These are phyloP conservation scores for Dorcoceras hygrometricum DNA, from an alignment of 257 asterid species.

Conservation along the genomic window DNA sequence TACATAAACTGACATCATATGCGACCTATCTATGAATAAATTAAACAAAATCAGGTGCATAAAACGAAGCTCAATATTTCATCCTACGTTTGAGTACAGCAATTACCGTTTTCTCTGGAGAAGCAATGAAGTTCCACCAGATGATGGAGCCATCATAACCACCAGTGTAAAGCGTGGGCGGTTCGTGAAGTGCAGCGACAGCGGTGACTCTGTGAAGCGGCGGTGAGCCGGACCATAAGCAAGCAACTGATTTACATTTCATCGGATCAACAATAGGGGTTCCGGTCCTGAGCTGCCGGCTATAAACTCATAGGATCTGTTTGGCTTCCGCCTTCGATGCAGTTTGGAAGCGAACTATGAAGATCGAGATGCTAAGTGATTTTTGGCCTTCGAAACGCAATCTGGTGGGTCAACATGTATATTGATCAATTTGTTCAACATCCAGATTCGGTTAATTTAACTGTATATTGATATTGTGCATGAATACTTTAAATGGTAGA, in stretches of 20 bases:
- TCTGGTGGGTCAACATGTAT: too few relatives aligned
- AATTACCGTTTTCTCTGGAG: constrained; percentile 37
- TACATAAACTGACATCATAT: constrained; percentile 12
- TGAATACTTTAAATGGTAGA: background rate
- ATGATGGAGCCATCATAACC: constrained; percentile 98
- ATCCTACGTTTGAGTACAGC: constrained; percentile 1
- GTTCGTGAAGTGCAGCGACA: constrained; percentile 60
- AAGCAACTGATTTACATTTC: constrained; percentile 94
- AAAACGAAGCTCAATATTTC: constrained; percentile 9
- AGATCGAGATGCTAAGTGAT: too few relatives aligned
- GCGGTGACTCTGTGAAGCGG: constrained; percentile 86
- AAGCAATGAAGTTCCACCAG: constrained; percentile 77
- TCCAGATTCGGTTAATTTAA: background rate
- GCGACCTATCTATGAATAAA: constrained; percentile 17
- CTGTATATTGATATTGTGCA: too few relatives aligned
- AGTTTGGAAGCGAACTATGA: background rate
- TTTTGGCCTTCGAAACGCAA: too few relatives aligned
- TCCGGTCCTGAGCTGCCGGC: constrained; percentile 33
- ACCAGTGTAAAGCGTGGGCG: constrained; percentile 91
- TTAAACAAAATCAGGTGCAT: constrained; percentile 6
- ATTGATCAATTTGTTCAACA: too few relatives aligned
- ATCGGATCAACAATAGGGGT: constrained; percentile 36
- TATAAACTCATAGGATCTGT: background rate
- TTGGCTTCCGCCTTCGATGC: constrained; percentile 25
- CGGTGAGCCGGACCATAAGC: constrained; percentile 92